Conservation (phyloP, 495 filamentous ascomycete genomes). For the Schizothecium vesticola region DNA sequence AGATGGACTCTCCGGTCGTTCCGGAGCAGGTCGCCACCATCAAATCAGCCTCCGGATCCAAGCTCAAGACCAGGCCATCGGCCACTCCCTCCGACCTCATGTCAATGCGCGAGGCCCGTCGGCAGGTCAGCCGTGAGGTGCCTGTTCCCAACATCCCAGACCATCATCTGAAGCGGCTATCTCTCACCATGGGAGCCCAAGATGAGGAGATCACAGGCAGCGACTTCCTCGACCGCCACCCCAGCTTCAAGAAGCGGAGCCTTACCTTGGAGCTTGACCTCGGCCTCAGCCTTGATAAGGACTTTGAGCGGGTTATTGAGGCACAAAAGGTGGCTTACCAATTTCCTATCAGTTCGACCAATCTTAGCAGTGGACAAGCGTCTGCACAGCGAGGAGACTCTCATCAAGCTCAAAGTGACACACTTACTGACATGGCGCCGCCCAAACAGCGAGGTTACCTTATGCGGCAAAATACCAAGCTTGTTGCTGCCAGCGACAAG, state of each 20-base stretch:
- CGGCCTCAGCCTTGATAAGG: conserved; percentile 78
- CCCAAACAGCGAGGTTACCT: conserved; percentile 88
- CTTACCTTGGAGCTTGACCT: conserved; percentile 72
- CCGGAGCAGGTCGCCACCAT: conserved; percentile 87
- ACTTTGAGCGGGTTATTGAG: conserved; percentile 94
- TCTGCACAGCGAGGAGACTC: conserved; percentile 10
- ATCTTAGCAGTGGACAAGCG: conserved; percentile 20
- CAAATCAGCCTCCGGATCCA: conserved; percentile 73
- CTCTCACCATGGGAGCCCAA: conserved; percentile 40
- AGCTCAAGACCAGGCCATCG: conserved; percentile 85
- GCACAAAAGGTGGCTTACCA: conserved; percentile 86
- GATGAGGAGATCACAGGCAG: conserved; percentile 17
- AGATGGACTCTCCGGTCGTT: conserved; percentile 53
- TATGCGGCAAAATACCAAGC: conserved; percentile 97
- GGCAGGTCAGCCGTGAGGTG: conserved; percentile 70
- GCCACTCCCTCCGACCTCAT: conserved; percentile 78
- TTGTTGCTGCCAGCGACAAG: conserved; percentile 80
- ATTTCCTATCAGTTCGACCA: conserved; percentile 35
- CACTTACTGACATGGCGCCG: conserved; percentile 52
- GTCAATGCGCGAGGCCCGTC: conserved; percentile 80
- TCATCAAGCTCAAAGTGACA: conserved; percentile 7
- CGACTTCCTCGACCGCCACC: conserved; percentile 44
- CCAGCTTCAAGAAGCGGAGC: conserved; percentile 55
- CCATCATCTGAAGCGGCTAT: conserved; percentile 49
- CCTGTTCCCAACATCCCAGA: conserved; percentile 62